phyloP scores from a whole-genome alignment of 305 asterid species.

The Solanum hybrid region DNA sequence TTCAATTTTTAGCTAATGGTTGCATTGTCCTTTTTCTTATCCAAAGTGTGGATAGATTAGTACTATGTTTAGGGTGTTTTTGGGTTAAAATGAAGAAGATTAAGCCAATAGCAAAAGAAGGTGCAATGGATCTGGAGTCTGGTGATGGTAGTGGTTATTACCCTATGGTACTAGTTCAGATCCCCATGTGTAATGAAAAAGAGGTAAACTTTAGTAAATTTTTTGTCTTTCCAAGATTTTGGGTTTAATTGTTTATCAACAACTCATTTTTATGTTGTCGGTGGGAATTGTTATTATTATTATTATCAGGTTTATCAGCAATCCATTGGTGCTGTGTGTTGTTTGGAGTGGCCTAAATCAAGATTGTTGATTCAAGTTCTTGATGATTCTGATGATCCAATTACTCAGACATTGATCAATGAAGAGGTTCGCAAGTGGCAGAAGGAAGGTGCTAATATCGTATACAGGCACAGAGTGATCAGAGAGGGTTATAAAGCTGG shows the following conservation, averaged over 20 bases:
- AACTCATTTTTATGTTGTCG: constrained; percentile 5
- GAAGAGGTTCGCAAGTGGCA: constrained; percentile 84
- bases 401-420: constrained; percentile 43
- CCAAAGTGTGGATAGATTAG: constrained; percentile 77
- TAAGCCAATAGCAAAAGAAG: constrained; percentile 55
- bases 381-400: constrained; percentile 83
- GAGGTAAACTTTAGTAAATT: constrained; percentile 39
- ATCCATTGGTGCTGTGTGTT: constrained; percentile 85
- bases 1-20: constrained; percentile 65
- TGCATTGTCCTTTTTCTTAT: constrained; percentile 70
- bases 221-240: not conserved
- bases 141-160: constrained; percentile 62
- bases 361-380: constrained; percentile 65
- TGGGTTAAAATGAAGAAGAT: constrained; percentile 62
- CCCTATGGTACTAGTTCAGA: constrained; percentile 93
- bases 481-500: constrained; percentile 97
- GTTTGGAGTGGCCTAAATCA: constrained; percentile 77
- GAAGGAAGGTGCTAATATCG: constrained; percentile 65
- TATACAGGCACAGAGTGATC: constrained; percentile 76
- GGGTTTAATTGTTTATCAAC: not conserved
- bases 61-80: constrained; percentile 74
- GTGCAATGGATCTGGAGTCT: constrained; percentile 52
- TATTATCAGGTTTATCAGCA: constrained; percentile 70
- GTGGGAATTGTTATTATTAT: constrained; percentile 3
- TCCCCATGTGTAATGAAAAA: constrained; percentile 97